Evolutionary conservation across 805 yeast genomes (phyloP), one percentile per base, ranked within the genome.

Genomic region (Saccharomyces mikatae): DNA sequence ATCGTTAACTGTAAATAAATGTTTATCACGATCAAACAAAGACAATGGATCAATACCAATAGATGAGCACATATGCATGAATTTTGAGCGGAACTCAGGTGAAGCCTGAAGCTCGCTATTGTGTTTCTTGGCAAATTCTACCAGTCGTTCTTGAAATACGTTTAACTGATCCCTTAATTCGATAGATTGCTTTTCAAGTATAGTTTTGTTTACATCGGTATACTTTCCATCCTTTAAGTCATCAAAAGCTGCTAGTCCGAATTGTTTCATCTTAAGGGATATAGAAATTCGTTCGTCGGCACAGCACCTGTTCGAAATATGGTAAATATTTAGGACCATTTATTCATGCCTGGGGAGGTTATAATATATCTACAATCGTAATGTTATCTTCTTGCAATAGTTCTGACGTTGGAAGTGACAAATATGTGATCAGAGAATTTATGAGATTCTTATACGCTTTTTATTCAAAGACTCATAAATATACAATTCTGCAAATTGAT

Each of bases 1-100:
- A 61, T 86, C 90, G 48, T 68, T 64, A 44, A 71, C 66, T 41
- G 59, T 64, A 48, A 64, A 64, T 26, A 66, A 58, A 55, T 67
- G 70, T 27, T 63, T 58, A 51, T 70, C 66, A 41, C 67, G 66
- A 47, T 69, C 67, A 54, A 70, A 71, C n/a, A 72, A 54, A 55
- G 68, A 52, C 28, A 91, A 67, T 0, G 96, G 94, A 66, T 91
- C 97, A 21, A 90, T 84, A 1, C 97, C 97, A 29, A 90, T 83
- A 60, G 84, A 80, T 3, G 79, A 74, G 63, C 96, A 89, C 73
- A 91, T 83, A 55, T 80, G 78, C 41, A 88, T 82, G 67, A 90
- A 89, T 64, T 87, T 84, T 29, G 78, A 72, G 30, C 95, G 74
- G 62, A 89, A 80, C 54, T 81, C 81, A 0, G 84, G 76, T 65